Conservation (phyloP, 768 basidiomycete species). For the Lentinula lateritia region DNA sequence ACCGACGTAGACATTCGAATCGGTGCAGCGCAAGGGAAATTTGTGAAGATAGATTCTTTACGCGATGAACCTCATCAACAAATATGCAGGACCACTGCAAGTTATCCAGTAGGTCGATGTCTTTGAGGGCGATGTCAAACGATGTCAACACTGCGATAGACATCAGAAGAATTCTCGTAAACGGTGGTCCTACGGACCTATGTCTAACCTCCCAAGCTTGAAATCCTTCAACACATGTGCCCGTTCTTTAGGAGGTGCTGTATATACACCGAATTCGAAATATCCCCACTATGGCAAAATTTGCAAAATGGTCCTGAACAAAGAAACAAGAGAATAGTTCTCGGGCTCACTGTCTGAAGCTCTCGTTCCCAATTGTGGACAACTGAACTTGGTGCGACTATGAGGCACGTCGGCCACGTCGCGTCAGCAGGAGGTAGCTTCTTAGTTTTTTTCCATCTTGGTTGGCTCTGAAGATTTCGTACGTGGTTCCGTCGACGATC, state of each 20-base stretch:
- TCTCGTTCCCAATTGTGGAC: constrained; percentile 89
- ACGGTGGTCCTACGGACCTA: constrained; percentile 46
- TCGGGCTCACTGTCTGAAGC: constrained; percentile 59
- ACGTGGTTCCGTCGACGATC: constrained; percentile 63
- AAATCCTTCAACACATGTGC: constrained; percentile 63
- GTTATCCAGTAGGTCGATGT: constrained; percentile 64
- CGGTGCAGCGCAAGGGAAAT: constrained; percentile 65
- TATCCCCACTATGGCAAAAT: constrained; percentile 73
- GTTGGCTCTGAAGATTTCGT: constrained; percentile 56
- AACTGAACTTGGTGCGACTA: constrained; percentile 83
- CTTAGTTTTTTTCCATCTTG: constrained; percentile 46
- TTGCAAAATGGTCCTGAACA: neutral
- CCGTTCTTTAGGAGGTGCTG: constrained; percentile 46
- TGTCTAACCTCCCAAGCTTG: constrained; percentile 75
- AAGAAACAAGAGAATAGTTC: neutral
- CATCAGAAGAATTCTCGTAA: neutral
- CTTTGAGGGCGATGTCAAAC: constrained; percentile 67
- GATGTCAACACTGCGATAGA: constrained; percentile 64
- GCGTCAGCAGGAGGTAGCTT: constrained; percentile 60
- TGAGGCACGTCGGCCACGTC: constrained; percentile 82
- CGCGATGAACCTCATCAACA: constrained; percentile 86
- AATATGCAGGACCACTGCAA: constrained; percentile 70
- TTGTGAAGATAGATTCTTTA: constrained; percentile 74
- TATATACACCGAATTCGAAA: constrained; percentile 80
- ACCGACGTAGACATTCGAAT: constrained; percentile 62